Conservation (phyloP, 768 basidiomycete species). For the Mycena kentingensis region DNA sequence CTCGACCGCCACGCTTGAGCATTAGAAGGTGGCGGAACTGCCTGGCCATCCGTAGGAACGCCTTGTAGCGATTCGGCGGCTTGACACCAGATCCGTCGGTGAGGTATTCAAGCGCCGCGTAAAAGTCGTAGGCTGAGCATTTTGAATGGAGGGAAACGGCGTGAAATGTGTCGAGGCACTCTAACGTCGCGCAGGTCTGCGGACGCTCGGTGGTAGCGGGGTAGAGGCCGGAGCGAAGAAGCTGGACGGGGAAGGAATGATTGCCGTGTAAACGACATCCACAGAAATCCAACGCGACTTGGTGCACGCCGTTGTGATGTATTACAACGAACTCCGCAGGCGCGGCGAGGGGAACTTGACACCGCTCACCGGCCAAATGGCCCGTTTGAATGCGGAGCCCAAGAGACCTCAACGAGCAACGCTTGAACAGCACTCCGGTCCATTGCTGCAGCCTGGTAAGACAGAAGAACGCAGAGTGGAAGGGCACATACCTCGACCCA, state of each 20-base stretch:
- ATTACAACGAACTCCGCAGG: background rate
- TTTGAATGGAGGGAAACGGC: background rate
- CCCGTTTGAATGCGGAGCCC: no score
- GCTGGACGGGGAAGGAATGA: background rate
- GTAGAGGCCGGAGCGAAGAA: background rate
- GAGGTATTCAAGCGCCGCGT: background rate
- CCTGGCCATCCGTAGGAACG: slow-evolving; percentile 10
- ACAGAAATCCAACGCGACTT: background rate
- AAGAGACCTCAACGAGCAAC: no score
- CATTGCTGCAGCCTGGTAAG: no score
- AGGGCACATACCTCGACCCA: no score
- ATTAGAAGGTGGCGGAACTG: slow-evolving; percentile 29
- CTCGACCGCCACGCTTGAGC: slow-evolving; percentile 29
- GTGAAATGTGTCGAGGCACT: background rate
- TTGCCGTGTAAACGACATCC: background rate
- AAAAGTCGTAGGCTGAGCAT: slow-evolving; percentile 6
- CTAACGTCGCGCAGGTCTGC: background rate
- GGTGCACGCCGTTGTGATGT: background rate
- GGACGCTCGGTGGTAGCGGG: slow-evolving; percentile 2
- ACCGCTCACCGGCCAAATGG: no score
- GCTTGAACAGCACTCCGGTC: no score
- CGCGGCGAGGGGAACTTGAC: no score
- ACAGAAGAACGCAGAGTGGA: no score
- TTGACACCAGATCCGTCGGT: slow-evolving; percentile 1
- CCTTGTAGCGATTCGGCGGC: slow-evolving; percentile 13